Conservation (phyloP, 1,284 basidiomycete genomes). For the Ganoderma sp. region DNA sequence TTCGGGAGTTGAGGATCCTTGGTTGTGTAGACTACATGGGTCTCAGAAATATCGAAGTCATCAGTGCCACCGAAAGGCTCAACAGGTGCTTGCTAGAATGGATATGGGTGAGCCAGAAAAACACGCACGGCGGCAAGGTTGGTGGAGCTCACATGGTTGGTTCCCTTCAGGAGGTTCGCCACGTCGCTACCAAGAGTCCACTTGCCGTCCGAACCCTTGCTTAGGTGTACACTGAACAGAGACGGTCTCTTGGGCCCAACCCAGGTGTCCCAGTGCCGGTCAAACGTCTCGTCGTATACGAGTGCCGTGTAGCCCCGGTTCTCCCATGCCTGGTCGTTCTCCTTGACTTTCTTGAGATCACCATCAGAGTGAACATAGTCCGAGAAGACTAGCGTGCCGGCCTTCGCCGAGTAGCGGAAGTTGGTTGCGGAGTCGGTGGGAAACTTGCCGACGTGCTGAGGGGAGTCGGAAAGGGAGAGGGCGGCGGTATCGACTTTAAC, state of each 20-base stretch:
- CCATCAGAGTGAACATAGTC: slow-evolving; percentile 80
- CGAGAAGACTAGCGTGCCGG: slow-evolving; percentile 72
- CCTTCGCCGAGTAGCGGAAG: slow-evolving; percentile 65
- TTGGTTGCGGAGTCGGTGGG: slow-evolving; percentile 70
- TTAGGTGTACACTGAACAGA: slow-evolving; percentile 69
- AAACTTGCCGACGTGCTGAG: slow-evolving; percentile 52
- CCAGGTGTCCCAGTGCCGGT: slow-evolving; percentile 93
- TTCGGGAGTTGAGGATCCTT: slow-evolving; percentile 78
- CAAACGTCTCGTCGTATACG: slow-evolving; percentile 81
- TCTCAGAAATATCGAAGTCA: slow-evolving; percentile 76
- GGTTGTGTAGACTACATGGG: slow-evolving; percentile 80
- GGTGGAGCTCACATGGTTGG: slow-evolving; percentile 59
- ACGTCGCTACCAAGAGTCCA: slow-evolving; percentile 63
- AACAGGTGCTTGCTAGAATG: slow-evolving; percentile 67
- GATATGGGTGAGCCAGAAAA: neutral
- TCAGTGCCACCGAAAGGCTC: slow-evolving; percentile 82
- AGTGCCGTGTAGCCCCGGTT: slow-evolving; percentile 74
- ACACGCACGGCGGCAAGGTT: neutral
- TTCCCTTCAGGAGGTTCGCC: slow-evolving; percentile 65
- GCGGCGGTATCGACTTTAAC: slow-evolving; percentile 47
- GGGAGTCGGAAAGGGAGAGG: slow-evolving; percentile 43
- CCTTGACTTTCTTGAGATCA: slow-evolving; percentile 66
- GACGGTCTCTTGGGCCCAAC: slow-evolving; percentile 71
- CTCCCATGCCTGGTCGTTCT: slow-evolving; percentile 74
- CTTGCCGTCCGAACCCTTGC: slow-evolving; percentile 51